A percentile compares a stretch with the other conserved stretches of the same genome.
Conservation (phyloP, 2,329 filamentous ascomycete genomes). For the Lachnellula arida region DNA sequence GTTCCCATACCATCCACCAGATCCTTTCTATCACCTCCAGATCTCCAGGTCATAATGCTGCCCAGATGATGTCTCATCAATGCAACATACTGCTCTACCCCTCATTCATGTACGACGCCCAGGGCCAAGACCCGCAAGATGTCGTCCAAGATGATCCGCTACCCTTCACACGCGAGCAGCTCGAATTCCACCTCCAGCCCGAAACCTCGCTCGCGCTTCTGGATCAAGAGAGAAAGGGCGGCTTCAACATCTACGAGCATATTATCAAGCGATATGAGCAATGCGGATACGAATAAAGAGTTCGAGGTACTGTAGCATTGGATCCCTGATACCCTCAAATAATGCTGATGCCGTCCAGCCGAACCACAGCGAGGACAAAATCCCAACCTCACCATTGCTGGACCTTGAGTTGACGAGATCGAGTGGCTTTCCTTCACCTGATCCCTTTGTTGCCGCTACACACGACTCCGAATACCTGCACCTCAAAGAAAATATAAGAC, state of each 20-base stretch:
- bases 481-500: conserved; percentile 26
- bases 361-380: conserved; percentile 16
- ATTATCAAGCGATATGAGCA: background rate
- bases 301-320: conserved; percentile 9
- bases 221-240: background rate
- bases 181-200: conserved; percentile 1
- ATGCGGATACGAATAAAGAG: conserved; percentile 6
- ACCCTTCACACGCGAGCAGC: background rate
- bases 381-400: conserved; percentile 16
- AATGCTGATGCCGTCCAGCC: conserved; percentile 13
- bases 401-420: conserved; percentile 21
- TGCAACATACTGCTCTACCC: background rate
- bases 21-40: background rate
- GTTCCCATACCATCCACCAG: background rate
- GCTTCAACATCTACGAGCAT: background rate
- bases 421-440: conserved; percentile 22
- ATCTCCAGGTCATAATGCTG: background rate
- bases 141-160: background rate
- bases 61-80: background rate
- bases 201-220: background rate
- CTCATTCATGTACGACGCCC: background rate
- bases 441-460: conserved; percentile 19
- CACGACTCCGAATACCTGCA: conserved; percentile 28
- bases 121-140: background rate
- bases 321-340: background rate